These are phyloP conservation scores for Tetrahymena thermophila DNA, from an alignment of 73 alveolate genomes.

Conservation along the genomic window DNA sequence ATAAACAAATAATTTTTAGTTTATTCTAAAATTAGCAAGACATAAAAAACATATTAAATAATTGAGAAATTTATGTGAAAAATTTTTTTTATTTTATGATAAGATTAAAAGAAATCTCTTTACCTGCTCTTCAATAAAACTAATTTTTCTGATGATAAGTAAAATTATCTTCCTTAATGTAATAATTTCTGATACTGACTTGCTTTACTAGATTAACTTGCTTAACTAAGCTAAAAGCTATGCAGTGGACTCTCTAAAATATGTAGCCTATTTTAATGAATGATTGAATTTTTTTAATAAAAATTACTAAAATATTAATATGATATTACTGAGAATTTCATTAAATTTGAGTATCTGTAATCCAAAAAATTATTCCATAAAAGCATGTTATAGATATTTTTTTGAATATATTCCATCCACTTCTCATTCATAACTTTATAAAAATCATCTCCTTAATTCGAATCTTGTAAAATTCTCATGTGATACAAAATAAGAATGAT, in stretches of 20 bases:
- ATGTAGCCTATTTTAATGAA: background rate
- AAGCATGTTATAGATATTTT: background rate
- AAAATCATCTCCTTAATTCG: background rate
- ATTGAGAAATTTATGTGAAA: too few species aligned
- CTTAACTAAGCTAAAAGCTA: background rate
- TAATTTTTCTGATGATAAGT: background rate
- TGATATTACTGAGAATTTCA: background rate
- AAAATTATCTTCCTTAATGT: background rate
- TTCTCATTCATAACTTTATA: background rate
- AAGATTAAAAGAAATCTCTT: background rate
- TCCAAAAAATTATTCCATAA: background rate
- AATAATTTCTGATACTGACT: background rate
- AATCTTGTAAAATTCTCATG: background rate
- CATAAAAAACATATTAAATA: too few species aligned
- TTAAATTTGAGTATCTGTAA: background rate
- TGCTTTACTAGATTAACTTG: background rate
- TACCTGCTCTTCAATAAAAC: background rate
- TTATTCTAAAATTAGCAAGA: too few species aligned
- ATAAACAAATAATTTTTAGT: too few species aligned
- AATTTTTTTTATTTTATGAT: too few species aligned
- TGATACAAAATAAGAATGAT: background rate
- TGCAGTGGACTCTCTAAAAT: background rate
- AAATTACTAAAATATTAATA: background rate
- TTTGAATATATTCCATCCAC: background rate
- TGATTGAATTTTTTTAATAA: background rate